Base-by-base conservation (phyloP, 306 rosid species). In the Carpinus viminea region DNA sequence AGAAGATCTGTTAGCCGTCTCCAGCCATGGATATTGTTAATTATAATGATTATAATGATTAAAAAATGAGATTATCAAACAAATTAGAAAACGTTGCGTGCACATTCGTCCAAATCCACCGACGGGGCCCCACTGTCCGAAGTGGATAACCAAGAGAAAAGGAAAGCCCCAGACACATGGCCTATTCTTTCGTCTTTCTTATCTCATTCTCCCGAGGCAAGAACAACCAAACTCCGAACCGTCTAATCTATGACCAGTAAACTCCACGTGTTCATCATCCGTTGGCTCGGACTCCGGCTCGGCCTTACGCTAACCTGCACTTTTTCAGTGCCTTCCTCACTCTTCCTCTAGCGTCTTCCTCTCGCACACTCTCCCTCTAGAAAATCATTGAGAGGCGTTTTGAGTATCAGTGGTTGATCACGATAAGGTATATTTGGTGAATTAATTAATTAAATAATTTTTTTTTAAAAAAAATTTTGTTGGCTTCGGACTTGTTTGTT, bases 231-330 rank as follows among this genome's bases (percentile, higher is more conserved):
- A 60, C 74, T 12, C 79, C 88, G 61, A 71, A 52, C 89, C 89
- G 4, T 56, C 24, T 8, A 1, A 0, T 66, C 20, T 61, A 36
- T 73, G 43, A 81, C 78, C 3, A 24, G 43, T 2, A 1, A 26
- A 15, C 6, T 12, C 77, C 88, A 89, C 93, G 89, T 86, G 97
- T 74, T 83, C 0, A 6, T 0, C 36, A 82, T 81, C 84, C 0
- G 48, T 73, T 20, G 93, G 72, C 73, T 85, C 81, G 81, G 89
- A 51, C 0, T 3, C 15, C 59, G 92, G 75, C 21, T 78, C 83
- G 88, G 91, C 0, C n/a, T 28, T 57, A n/a, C 50, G 76, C 85
- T 87, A 80, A 84, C 78, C 78, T 74, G 52, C 82, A 9, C 78
- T 80, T 75, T 82, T 77, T 76, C 82, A 76, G 80, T 5, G 7